Base-by-base conservation (phyloP, 768 basidiomycete species). In the Asterophora lycoperdoides region DNA sequence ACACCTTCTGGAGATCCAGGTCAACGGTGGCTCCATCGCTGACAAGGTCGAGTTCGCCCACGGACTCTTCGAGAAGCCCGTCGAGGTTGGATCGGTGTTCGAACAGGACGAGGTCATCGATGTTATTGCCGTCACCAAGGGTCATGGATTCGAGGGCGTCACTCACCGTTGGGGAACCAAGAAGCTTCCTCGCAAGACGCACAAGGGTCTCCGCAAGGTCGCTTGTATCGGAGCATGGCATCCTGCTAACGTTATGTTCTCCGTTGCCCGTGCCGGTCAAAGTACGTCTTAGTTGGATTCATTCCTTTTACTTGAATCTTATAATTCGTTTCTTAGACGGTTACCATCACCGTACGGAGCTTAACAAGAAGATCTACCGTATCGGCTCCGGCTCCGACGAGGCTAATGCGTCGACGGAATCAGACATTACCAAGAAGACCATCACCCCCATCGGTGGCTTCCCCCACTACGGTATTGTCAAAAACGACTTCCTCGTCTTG, bases 181-280 rank as follows among this genome's bases (percentile, higher is more conserved):
- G 84, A 94, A 95, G 76, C 82, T 98, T 48, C 94, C 94, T 51
- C 81, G 94, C 61, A 98, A 98, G 80, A 98, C 96, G 46, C 96
- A 99, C 83, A 94, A 96, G 73, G 96, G 96, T 89, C 90, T 98
- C 64, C 89, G 95, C 70, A 98, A 99, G 79, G 96, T 99, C 56
- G 95, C 95, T 66, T 95, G 93, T 80, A 93, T 94, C 59, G 93
- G 93, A 73, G 93, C 93, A 67, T 95, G 92, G 92, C 93, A 95
- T 80, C 93, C 93, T 68, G 88, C 86, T 63, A 96, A 95, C 76
- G 96, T 99, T 82, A 98, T 98, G 95, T 98, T 93, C 84, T 94
- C 93, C n/a, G 96, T 99, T 62, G 96, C 94, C 53, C 94, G 96
- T 79, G 94, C 96, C 60, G 96, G 96, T 90, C 95, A 97, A 88